A percentile compares a stretch with the other conserved stretches of the same genome.
Evolutionary conservation across 139 green algal genomes (phyloP).

Genomic region (Volvox reticuliferus): DNA sequence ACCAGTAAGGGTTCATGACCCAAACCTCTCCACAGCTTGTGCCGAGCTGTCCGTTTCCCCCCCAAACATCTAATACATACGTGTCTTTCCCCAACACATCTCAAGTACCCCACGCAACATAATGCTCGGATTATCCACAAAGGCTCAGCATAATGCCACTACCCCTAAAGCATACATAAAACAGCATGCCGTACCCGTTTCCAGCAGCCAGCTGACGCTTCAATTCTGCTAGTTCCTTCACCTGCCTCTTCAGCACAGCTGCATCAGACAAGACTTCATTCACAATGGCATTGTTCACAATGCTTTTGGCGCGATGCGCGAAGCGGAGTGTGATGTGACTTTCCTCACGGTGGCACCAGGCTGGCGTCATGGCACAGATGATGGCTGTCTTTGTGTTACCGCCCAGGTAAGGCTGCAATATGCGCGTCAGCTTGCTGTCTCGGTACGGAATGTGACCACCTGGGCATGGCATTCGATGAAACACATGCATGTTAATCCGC

Average conservation of each 20-base stretch:
- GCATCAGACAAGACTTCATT: constrained; percentile 91
- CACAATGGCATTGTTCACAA: constrained; percentile 93
- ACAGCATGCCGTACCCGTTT: constrained; percentile 54
- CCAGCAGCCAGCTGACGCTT: constrained; percentile 55
- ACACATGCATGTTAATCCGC: background rate
- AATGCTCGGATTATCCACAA: too few species aligned
- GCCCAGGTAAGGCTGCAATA: constrained; percentile 94
- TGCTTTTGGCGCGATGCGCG: constrained; percentile 86
- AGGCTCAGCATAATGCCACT: too few species aligned
- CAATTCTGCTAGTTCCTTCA: constrained; percentile 89
- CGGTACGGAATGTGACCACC: constrained; percentile 90
- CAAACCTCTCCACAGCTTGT: too few species aligned
- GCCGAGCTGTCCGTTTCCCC: too few species aligned
- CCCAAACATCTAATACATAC: too few species aligned
- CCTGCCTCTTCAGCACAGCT: constrained; percentile 90
- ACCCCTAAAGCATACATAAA: too few species aligned
- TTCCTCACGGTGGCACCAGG: constrained; percentile 88
- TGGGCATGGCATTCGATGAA: constrained; percentile 33
- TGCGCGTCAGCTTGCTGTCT: constrained; percentile 93
- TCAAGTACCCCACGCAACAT: too few species aligned
- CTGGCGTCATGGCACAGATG: constrained; percentile 95
- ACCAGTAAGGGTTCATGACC: too few species aligned
- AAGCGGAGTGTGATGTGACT: constrained; percentile 90
- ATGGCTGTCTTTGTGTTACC: constrained; percentile 97
- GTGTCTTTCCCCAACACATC: too few species aligned